phyloP scores from a whole-genome alignment of 371 early-diverging fungal genomes.

The Chytridiales sp. region DNA sequence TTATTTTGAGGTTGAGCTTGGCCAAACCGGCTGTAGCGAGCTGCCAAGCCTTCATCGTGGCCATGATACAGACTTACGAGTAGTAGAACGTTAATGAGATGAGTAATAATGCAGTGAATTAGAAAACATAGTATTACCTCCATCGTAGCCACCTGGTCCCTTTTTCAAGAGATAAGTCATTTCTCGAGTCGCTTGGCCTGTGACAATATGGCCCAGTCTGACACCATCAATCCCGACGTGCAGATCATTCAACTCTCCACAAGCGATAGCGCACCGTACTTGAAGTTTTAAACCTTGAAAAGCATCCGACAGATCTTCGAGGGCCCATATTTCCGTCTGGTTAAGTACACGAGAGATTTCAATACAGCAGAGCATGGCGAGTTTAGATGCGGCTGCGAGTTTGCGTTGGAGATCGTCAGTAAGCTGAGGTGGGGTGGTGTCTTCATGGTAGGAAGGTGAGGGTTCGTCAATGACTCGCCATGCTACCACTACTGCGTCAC shows the following conservation, averaged over 20 bases:
- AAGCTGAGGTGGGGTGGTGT: too few species aligned
- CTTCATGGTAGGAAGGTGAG: too few species aligned
- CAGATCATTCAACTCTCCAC: background rate
- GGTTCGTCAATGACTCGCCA: too few species aligned
- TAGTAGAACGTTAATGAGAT: background rate
- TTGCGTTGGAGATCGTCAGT: too few species aligned
- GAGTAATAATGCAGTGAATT: background rate
- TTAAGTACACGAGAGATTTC: background rate
- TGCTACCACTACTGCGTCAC: too few species aligned
- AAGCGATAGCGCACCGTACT: conserved; percentile 5
- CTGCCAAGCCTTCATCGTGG: background rate
- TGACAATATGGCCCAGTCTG: conserved; percentile 3
- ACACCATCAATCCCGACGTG: conserved; percentile 11
- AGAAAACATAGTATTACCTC: too few species aligned
- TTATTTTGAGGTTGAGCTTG: too few species aligned
- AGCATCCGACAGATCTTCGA: conserved; percentile 15
- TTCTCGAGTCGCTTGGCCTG: background rate
- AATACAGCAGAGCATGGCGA: conserved; percentile 9
- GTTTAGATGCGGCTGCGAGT: too few species aligned
- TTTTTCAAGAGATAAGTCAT: background rate
- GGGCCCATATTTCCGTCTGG: conserved; percentile 18
- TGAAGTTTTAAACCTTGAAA: conserved; percentile 2
- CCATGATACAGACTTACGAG: background rate
- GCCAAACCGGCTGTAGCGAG: background rate
- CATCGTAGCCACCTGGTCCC: background rate